These are phyloP conservation scores for Tuber magnatum DNA, from an alignment of 495 filamentous ascomycete genomes.

Conservation along the genomic window DNA sequence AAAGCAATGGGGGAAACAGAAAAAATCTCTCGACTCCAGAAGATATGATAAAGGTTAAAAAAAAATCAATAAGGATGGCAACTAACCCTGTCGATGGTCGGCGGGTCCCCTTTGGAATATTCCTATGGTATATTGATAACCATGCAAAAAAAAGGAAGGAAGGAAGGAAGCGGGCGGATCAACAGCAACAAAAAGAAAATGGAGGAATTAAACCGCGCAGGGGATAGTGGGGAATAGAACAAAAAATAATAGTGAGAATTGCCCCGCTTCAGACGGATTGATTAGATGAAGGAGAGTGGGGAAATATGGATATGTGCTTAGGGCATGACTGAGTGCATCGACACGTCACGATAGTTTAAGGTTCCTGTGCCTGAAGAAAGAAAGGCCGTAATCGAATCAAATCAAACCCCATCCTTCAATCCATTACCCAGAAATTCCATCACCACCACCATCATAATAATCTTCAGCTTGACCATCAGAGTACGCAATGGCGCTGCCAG, in stretches of 20 bases:
- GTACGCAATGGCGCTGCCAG: slow-evolving; percentile 28
- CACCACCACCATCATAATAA: slow-evolving; percentile 1
- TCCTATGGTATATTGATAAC: not conserved
- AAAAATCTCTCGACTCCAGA: not conserved
- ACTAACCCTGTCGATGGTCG: not conserved
- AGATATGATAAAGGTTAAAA: slow-evolving; percentile 1
- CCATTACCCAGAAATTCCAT: not conserved
- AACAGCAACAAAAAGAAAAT: not conserved
- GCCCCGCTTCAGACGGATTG: not conserved
- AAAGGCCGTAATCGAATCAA: not conserved
- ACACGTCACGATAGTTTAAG: not conserved
- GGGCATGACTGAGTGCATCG: not conserved
- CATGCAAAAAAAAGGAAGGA: not conserved
- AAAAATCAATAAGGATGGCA: not conserved
- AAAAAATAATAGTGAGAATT: slow-evolving; percentile 6
- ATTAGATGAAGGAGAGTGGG: not conserved
- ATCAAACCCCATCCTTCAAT: not conserved
- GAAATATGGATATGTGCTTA: not conserved
- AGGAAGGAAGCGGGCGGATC: not conserved
- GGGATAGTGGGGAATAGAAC: slow-evolving; percentile 7
- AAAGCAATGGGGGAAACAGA: slow-evolving; percentile 7
- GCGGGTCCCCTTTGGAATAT: not conserved
- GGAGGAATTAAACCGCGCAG: slow-evolving; percentile 2
- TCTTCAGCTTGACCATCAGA: slow-evolving; percentile 17
- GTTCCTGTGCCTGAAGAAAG: not conserved